A percentile compares a stretch with the other conserved stretches of the same genome.
Conservation (phyloP, 176 grass and related monocot genomes). For the Oryza officinalis region DNA sequence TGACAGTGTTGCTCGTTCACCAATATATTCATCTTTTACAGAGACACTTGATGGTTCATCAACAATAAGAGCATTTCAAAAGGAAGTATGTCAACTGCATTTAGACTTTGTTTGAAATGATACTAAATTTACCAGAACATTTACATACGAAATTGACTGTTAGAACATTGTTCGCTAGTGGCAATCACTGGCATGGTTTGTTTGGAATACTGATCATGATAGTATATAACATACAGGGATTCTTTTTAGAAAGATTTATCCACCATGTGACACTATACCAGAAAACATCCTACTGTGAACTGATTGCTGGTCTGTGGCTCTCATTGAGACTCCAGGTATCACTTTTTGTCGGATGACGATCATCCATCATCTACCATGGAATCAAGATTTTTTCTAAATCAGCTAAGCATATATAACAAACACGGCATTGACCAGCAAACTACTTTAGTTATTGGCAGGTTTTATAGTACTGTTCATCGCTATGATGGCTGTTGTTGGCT, state of each 20-base stretch:
- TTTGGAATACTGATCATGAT: slow-evolving; percentile 34
- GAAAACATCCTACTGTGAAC: slow-evolving; percentile 88
- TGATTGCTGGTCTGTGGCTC: slow-evolving; percentile 83
- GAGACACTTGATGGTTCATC: slow-evolving; percentile 89
- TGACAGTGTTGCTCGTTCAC: slow-evolving; percentile 93
- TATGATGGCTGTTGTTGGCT: slow-evolving; percentile 63
- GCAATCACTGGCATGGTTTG: slow-evolving; percentile 24
- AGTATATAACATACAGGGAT: slow-evolving; percentile 48
- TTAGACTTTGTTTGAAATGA: neutral
- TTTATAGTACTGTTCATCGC: slow-evolving; percentile 90
- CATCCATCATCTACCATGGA: neutral
- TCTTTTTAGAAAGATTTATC: slow-evolving; percentile 75
- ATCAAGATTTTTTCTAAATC: neutral
- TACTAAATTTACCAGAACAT: neutral
- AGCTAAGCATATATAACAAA: slow-evolving; percentile 6
- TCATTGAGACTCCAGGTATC: slow-evolving; percentile 86
- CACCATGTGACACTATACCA: slow-evolving; percentile 74
- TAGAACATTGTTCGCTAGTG: neutral
- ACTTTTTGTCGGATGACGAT: neutral
- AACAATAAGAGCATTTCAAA: slow-evolving; percentile 92
- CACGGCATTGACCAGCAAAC: slow-evolving; percentile 35
- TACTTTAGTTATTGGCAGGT: slow-evolving; percentile 86
- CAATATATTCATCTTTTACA: slow-evolving; percentile 96
- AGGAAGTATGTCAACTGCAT: slow-evolving; percentile 60
- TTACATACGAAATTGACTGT: neutral